Evolutionary conservation across 768 basidiomycete genomes (phyloP), one percentile per base, ranked within the genome.

Genomic region (Rhodotorula diobovata): DNA sequence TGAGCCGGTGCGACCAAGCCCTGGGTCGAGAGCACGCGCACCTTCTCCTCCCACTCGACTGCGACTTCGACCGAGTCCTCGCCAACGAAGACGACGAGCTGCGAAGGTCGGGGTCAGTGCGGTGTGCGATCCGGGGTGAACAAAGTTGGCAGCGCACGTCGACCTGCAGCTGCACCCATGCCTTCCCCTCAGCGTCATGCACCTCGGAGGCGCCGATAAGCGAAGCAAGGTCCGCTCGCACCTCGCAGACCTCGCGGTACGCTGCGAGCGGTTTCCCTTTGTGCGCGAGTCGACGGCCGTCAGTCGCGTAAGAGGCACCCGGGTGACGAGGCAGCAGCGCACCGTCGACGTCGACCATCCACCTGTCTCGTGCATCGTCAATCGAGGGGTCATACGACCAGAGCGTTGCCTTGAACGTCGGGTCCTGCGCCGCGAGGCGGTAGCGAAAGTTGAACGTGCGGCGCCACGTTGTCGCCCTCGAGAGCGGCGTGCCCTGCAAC

Each of bases 391-490:
- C 41, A 34, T 37, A 32, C 4, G 34, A 23, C 14, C 45, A 62
- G 8, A 69, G 43, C 25, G n/a, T 45, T 0, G 46, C 9, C 10
- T 23, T 23, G 37, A 63, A 63, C 8, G 60, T 43, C 6, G 64
- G 59, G 25, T 57, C 41, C 1, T 28, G 30, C 14, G 71, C 53
- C 1, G 53, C 39, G 37, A 68, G 55, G 16, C 51, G 55, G 41
- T 73, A 66, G 12, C 51, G 41, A 41, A 73, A 37, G 56, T 73
- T 56, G 51, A 45, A 73, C 15, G 25, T 28, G n/a, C 67, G 58
- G 4, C 16, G 4, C 43, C 48, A 63, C 0, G 57, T 34, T 2
- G 20, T 11, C 0, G 34, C 6, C 3, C 23, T 46, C 21, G 50
- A 32, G 56, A 66, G n/a, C 14, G 37, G 16, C 20, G 41, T 6